phyloP scores from a whole-genome alignment of 1,284 basidiomycete species.

The Boletus albobrunnescens region DNA sequence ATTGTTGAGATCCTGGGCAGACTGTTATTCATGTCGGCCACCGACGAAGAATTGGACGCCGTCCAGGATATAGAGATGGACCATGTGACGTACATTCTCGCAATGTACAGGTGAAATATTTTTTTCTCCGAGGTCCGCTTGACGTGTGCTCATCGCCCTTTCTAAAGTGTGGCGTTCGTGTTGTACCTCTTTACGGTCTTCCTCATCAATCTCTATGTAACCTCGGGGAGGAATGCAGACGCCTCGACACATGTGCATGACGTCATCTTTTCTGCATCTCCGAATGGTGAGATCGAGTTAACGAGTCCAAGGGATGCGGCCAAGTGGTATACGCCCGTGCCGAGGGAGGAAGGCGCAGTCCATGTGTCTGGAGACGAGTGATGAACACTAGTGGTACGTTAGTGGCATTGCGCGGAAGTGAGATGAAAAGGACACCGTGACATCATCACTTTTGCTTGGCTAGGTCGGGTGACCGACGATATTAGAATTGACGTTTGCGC shows the following conservation, averaged over 20 bases:
- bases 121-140: neutral
- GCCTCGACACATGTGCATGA: slow-evolving; percentile 6
- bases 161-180: slow-evolving; percentile 62
- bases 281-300: slow-evolving; percentile 32
- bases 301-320: slow-evolving; percentile 24
- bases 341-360: slow-evolving; percentile 27
- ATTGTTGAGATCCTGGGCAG: slow-evolving; percentile 30
- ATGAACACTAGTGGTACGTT: too few species aligned
- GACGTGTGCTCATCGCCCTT: neutral
- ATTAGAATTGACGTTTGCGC: too few species aligned
- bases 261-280: slow-evolving; percentile 22
- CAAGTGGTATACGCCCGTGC: slow-evolving; percentile 41
- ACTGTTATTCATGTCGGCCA: slow-evolving; percentile 84
- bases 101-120: slow-evolving; percentile 63
- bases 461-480: too few species aligned
- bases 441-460: too few species aligned
- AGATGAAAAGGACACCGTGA: too few species aligned
- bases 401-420: too few species aligned
- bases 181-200: slow-evolving; percentile 68
- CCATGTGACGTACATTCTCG: slow-evolving; percentile 83
- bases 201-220: slow-evolving; percentile 55
- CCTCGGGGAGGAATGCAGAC: slow-evolving; percentile 56
- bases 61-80: slow-evolving; percentile 74
- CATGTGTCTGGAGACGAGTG: slow-evolving; percentile 38
- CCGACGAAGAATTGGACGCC: slow-evolving; percentile 80